A percentile compares a stretch with the other conserved stretches of the same genome.
These are phyloP conservation scores for Cryptococcus depauperatus DNA, from an alignment of 1,284 basidiomycete genomes.

Conservation along the genomic window DNA sequence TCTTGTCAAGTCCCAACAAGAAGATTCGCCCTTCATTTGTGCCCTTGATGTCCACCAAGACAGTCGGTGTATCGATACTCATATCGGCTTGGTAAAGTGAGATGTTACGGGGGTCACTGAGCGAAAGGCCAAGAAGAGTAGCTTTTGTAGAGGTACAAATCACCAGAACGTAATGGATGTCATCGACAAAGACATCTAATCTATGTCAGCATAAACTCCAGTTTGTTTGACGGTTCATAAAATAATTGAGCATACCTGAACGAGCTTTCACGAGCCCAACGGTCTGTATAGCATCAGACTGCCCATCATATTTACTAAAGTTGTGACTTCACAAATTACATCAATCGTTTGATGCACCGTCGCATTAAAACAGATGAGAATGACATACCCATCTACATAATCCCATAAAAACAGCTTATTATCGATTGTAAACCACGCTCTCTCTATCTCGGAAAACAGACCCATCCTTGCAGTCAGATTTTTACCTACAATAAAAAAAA, in stretches of 20 bases:
- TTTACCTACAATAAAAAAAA: slow-evolving; percentile 22
- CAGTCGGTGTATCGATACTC: slow-evolving; percentile 59
- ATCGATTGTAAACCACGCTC: slow-evolving; percentile 93
- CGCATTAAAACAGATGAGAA: background rate
- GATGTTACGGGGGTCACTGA: slow-evolving; percentile 55
- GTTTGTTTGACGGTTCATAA: background rate
- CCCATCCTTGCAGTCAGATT: slow-evolving; percentile 57
- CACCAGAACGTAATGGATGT: slow-evolving; percentile 81
- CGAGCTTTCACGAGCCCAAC: slow-evolving; percentile 70
- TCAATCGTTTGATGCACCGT: background rate
- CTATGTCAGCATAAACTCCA: background rate
- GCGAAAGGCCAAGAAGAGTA: slow-evolving; percentile 76
- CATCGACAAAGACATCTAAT: slow-evolving; percentile 75
- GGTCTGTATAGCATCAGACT: slow-evolving; percentile 80
- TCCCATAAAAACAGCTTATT: slow-evolving; percentile 95
- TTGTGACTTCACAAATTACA: slow-evolving; percentile 24
- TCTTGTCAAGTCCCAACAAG: slow-evolving; percentile 78
- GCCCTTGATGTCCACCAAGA: slow-evolving; percentile 71
- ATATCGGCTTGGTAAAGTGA: slow-evolving; percentile 88
- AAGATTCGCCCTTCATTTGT: slow-evolving; percentile 81
- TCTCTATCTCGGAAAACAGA: slow-evolving; percentile 82
- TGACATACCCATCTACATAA: slow-evolving; percentile 70
- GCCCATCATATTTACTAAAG: slow-evolving; percentile 68
- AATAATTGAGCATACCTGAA: slow-evolving; percentile 18
- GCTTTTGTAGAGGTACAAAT: slow-evolving; percentile 79